Base-by-base conservation (phyloP, 306 rosid genomes). In the Sindora glabra region DNA sequence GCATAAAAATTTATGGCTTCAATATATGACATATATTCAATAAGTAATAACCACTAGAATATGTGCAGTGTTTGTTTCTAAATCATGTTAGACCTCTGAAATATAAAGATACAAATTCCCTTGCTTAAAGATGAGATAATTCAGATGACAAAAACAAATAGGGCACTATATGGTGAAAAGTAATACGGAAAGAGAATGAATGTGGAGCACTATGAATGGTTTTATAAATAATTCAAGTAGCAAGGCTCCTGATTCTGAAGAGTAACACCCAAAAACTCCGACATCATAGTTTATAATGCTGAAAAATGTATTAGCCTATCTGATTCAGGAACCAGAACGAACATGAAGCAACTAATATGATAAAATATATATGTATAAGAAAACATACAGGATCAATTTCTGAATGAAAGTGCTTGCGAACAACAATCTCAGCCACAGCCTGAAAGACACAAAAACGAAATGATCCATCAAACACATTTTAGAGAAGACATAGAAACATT, bases 361-460 rank as follows among this genome's bases (percentile, higher is more conserved):
- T 45, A 6, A 29, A 44, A 61, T 50, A 53, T 8, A 50, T n/a
- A 11, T 22, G 3, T 17, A 40, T 29, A 74, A 53, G 13, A 60
- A 49, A 64, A 73, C 85, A 60, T 87, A 90, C 97, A 5, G 82
- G 70, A 71, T 87, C 94, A 45, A 87, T 58, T 17, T 72, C 64
- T 19, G 84, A 69, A 27, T 42, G 42, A 45, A 91, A 91, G 65
- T 87, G 86, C 56, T 81, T 74, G 59, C 60, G 32, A 49, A 77
- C 42, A 56, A 76, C 48, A 67, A 91, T 85, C 38, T 75, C 84
- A 54, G 81, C 84, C 65, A 87, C 95, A 45, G 95, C 92, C 97
- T 91, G 91, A 48, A 81, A 81, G 51, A 70, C 30, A 60, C 68
- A 48, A 38, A 27, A 49, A 59, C 13, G 47, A 71, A 27, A 48